A percentile compares a stretch with the other conserved stretches of the same genome.
These are phyloP conservation scores for Trypanosomatidae sp. DNA, from an alignment of 208 protist species.

Conservation along the genomic window DNA sequence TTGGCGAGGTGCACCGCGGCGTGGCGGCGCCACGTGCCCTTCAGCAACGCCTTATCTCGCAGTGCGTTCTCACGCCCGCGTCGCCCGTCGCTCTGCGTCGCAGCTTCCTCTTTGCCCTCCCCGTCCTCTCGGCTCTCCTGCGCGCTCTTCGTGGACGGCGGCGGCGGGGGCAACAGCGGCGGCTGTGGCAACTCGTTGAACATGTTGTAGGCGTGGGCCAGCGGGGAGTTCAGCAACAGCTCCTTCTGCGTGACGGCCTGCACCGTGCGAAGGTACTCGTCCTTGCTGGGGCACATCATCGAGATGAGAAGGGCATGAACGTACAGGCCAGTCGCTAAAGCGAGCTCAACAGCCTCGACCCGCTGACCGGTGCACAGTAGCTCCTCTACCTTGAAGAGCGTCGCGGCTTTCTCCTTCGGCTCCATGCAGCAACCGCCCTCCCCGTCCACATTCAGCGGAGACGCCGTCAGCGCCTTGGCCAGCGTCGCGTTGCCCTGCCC, in stretches of 20 bases:
- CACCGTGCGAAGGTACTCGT: conserved; percentile 62
- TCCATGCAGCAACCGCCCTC: conserved; percentile 2
- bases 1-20: conserved; percentile 61
- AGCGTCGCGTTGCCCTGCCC: too few relatives aligned
- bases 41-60: conserved; percentile 22
- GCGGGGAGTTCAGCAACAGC: conserved; percentile 52
- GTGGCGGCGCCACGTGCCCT: conserved; percentile 50
- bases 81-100: too few relatives aligned
- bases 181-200: conserved; percentile 79
- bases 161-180: conserved; percentile 32
- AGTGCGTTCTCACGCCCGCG: not conserved
- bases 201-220: conserved; percentile 79
- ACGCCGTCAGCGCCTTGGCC: not conserved
- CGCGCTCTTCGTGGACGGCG: too few relatives aligned
- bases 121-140: conserved; percentile 1
- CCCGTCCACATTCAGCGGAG: too few relatives aligned
- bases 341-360: conserved; percentile 58
- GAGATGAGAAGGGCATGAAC: conserved; percentile 78
- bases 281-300: conserved; percentile 85
- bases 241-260: conserved; percentile 57
- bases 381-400: conserved; percentile 45
- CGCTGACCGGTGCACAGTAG: conserved; percentile 64
- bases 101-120: not conserved
- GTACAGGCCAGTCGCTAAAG: conserved; percentile 52
- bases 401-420: conserved; percentile 17